Percentiles rank a stretch among this genome's conserved stretches.
Conservation (phyloP, 495 filamentous ascomycete species). For the Penicillium roqueforti region DNA sequence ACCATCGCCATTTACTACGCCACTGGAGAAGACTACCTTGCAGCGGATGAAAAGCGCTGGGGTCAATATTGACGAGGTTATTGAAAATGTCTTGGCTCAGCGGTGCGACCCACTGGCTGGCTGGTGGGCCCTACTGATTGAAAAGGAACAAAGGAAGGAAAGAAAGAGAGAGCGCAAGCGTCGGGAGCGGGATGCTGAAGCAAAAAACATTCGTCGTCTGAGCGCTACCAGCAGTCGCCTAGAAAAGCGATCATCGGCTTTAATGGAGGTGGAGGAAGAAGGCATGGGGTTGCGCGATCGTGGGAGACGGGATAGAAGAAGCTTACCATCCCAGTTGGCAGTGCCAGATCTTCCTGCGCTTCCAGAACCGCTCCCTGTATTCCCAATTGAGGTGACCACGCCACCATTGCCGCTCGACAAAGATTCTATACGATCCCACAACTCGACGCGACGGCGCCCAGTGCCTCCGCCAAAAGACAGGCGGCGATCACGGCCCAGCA, state of each 20-base stretch:
- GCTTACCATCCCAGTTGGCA: conserved; percentile 46
- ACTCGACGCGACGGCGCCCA: conserved; percentile 68
- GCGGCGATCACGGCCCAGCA: conserved; percentile 67
- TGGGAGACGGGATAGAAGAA: conserved; percentile 55
- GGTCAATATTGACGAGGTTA: conserved; percentile 88
- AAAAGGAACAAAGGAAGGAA: conserved; percentile 93
- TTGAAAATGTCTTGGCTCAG: conserved; percentile 88
- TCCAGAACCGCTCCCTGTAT: conserved; percentile 51
- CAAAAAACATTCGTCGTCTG: conserved; percentile 72
- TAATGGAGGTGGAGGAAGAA: conserved; percentile 74
- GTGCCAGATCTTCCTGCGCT: conserved; percentile 68
- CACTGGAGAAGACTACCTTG: conserved; percentile 84
- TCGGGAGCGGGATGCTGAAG: conserved; percentile 76
- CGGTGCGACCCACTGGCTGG: conserved; percentile 85
- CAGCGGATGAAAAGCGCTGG: conserved; percentile 94
- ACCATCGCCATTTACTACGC: conserved; percentile 80
- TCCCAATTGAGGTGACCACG: conserved; percentile 38
- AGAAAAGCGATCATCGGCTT: conserved; percentile 68
- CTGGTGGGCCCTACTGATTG: conserved; percentile 94
- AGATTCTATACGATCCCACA: conserved; percentile 65
- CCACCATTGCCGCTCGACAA: conserved; percentile 71
- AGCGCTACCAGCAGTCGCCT: conserved; percentile 83
- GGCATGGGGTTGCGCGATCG: conserved; percentile 40
- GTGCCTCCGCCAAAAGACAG: conserved; percentile 82
- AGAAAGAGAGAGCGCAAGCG: conserved; percentile 77